Evolutionary conservation across 345 rosid genomes (phyloP).

Genomic region (Cardamine occulta): DNA sequence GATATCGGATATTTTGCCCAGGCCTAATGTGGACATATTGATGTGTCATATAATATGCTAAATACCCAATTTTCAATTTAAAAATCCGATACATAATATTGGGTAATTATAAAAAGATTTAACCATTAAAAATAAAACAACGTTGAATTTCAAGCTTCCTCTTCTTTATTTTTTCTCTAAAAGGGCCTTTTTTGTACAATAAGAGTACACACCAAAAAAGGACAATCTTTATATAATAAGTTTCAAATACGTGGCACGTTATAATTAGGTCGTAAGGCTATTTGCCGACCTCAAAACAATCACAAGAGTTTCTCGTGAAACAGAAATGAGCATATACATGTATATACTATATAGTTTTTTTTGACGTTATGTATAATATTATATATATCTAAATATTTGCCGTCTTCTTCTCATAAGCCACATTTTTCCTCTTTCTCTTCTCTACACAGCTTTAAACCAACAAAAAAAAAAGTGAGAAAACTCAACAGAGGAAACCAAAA

Average conservation of each 20-base stretch:
- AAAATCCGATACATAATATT: no score
- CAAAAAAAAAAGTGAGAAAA: background rate
- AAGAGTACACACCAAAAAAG: background rate
- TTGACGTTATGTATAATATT: background rate
- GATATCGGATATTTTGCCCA: no score
- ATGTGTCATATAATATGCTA: no score
- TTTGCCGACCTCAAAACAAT: constrained; percentile 19
- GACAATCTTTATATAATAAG: background rate
- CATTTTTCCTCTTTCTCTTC: constrained; percentile 10
- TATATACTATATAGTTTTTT: background rate
- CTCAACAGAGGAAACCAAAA: background rate
- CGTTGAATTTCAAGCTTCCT: background rate
- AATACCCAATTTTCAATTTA: no score
- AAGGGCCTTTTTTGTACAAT: background rate
- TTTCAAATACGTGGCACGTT: constrained; percentile 17
- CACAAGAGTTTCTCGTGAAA: constrained; percentile 12
- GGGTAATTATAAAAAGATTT: no score
- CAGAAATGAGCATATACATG: background rate
- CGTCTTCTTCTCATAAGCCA: constrained; percentile 23
- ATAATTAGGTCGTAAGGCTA: constrained; percentile 6
- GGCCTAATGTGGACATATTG: no score
- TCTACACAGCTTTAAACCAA: constrained; percentile 3
- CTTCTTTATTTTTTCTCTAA: no score
- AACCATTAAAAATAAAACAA: background rate
- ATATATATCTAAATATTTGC: background rate